Evolutionary conservation across 768 basidiomycete species (phyloP).

Genomic region (Kondoa subrosea): DNA sequence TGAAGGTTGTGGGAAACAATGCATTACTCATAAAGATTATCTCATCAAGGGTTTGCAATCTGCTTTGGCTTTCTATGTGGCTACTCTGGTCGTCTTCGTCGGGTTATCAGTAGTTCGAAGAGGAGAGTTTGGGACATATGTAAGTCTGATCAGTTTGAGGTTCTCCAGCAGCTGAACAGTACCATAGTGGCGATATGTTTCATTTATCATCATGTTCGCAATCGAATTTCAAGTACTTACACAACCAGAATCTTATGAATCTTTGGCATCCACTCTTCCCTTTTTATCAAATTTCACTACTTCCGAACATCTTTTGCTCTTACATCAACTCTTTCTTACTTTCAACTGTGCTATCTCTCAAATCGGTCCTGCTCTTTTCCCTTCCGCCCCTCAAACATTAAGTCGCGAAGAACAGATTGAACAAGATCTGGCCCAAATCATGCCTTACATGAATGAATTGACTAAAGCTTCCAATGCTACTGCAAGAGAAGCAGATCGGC

Average conservation of each 20-base stretch:
- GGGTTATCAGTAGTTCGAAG: not conserved
- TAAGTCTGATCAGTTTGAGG: not conserved
- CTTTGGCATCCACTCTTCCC: not conserved
- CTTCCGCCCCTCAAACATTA: not conserved
- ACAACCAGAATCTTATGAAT: not conserved
- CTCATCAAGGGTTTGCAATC: not conserved
- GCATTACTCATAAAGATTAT: not conserved
- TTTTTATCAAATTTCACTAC: not conserved
- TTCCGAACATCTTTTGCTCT: not conserved
- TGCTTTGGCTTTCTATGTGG: not conserved
- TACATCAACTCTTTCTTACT: slow-evolving; percentile 5
- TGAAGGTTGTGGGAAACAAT: not conserved
- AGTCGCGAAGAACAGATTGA: not conserved
- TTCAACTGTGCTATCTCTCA: slow-evolving; percentile 6
- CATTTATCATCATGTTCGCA: not conserved
- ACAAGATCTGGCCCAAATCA: not conserved
- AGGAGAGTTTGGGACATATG: not conserved
- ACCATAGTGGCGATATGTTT: slow-evolving; percentile 7
- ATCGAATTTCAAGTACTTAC: not conserved
- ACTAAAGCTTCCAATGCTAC: not conserved
- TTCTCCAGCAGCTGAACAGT: not conserved
- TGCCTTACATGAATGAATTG: not conserved
- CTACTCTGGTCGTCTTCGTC: not conserved
- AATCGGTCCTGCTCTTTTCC: slow-evolving; percentile 1
- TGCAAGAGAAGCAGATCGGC: not conserved